These are phyloP conservation scores for Nidularia sp. DNA, from an alignment of 768 basidiomycete genomes.

Conservation along the genomic window DNA sequence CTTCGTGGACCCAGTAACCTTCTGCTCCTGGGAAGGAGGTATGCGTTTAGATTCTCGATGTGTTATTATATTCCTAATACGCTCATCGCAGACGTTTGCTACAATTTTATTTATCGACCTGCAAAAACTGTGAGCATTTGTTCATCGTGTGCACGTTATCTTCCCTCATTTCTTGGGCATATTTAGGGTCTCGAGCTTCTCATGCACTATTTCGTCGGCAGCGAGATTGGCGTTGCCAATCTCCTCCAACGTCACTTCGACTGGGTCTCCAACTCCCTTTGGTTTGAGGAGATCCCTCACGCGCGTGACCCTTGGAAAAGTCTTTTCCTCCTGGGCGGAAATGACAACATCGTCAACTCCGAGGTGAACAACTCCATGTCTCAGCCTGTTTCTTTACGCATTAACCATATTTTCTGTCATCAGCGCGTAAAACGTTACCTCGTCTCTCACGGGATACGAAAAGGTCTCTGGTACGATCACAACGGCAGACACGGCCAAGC, in stretches of 20 bases:
- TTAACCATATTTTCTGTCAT: not conserved
- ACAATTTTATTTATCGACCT: conserved; percentile 81
- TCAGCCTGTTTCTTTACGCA: not conserved
- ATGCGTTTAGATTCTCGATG: conserved; percentile 14
- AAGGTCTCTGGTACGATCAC: conserved; percentile 64
- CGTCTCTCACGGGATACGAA: conserved; percentile 64
- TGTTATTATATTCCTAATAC: not conserved
- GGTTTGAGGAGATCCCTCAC: conserved; percentile 87
- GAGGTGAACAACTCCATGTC: conserved; percentile 35
- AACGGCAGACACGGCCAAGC: conserved; percentile 62
- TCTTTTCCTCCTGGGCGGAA: conserved; percentile 76
- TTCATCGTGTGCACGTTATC: not conserved
- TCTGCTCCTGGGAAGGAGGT: conserved; percentile 95
- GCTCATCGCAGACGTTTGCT: conserved; percentile 66
- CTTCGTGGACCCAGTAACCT: conserved; percentile 88
- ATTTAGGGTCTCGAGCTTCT: conserved; percentile 70
- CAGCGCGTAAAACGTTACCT: conserved; percentile 77
- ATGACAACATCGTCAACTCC: conserved; percentile 76
- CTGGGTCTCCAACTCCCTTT: conserved; percentile 85
- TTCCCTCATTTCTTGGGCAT: not conserved
- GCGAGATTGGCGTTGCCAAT: conserved; percentile 85
- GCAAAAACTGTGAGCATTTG: conserved; percentile 52
- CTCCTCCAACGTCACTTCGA: conserved; percentile 80
- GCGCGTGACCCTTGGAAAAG: conserved; percentile 63
- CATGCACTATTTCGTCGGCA: conserved; percentile 84